Evolutionary conservation across 2,329 filamentous ascomycete species (phyloP), one percentile per base, ranked within the genome.

Genomic region (Coniochaeta prunicola): DNA sequence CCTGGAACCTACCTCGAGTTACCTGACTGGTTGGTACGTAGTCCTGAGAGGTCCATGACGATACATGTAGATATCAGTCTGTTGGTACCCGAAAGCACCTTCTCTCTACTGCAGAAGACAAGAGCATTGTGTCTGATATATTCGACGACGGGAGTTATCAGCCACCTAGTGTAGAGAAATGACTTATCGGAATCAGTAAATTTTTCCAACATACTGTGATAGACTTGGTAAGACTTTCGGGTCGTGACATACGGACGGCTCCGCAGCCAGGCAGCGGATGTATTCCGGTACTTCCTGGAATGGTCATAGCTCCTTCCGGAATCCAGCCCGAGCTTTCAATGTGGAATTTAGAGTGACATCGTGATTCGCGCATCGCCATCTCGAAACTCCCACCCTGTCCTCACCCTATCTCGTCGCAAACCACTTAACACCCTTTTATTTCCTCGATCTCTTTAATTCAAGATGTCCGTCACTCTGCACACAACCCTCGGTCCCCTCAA

Each of bases 401-500:
- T 6, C 19, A 24, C 12, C 5, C 40, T 24, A n/a, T 10, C 19
- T 17, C n/a, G 45, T 50, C 45, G 45, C 21, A 50, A 50, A 30
- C 45, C 10, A 50, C 45, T 17, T 26, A n/a, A n/a, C 45, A 50
- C 9, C 10, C 12, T 28, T n/a, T 12, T 4, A 28, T 12, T 3
- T 3, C 6, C 21, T 21, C 26, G 2, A 50, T 3, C 10, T 17
- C 8, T 17, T 45, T 30, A 12, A 19, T 26, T 54, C 66, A 68
- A 42, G 64, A 87, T 88, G 85, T 87, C 85, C 13, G 83, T 87
- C 62, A 87, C 85, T 12, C 82, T 99, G 15, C 92, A 97, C 74
- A 99, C 94, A 56, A 90, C 87, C 56, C 82, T 89, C 57, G 94
- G 94, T 70, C 88, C 94, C 74, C 82, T 99, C 71, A 99, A 97